Evolutionary conservation across 176 grass and related monocot genomes (phyloP), one percentile per base, ranked within the genome.

Genomic region (Phyllostachys edulis): DNA sequence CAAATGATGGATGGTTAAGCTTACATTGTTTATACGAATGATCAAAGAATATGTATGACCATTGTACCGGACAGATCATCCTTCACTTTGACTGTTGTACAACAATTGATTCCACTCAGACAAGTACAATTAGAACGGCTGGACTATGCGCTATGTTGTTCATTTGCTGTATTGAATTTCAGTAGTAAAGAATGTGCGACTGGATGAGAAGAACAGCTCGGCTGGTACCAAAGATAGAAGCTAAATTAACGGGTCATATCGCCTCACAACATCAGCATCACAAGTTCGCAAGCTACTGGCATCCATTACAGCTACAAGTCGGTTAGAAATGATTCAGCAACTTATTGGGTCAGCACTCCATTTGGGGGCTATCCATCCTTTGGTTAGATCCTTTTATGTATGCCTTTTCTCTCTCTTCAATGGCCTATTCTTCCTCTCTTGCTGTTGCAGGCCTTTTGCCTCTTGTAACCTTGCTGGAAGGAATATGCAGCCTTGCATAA

Each of bases 401-500:
- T 65, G 20, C 15, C 0, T 67, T 13, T 23, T 15, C 7, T 37
- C 32, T 4, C 18, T 69, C 55, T 73, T 72, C 24, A 20, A 56
- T 55, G 80, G 16, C 68, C 74, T 80, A 67, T 72, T 72, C 54
- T 67, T 65, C 46, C 52, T 34, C 45, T 77, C 64, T 75, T 85
- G 47, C 47, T 73, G 72, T 45, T 80, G 80, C 85, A 57, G 80
- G 12, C 71, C 60, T 88, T 85, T 85, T 90, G 44, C 52, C 87
- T 74, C 71, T 85, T 51, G 23, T 44, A 80, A 46, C 82, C 76
- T 90, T 93, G 79, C 85, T 93, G 18, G 85, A 88, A 50, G 88
- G 85, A 76, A 93, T 86, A 82, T 93, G 88, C 18, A 93, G n/a
- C 57, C 91, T 85, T 40, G 91, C 88, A 88, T 90, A 90, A 59